phyloP scores from a whole-genome alignment of 495 filamentous ascomycete genomes.

The Amphirosellinia nigrospora region DNA sequence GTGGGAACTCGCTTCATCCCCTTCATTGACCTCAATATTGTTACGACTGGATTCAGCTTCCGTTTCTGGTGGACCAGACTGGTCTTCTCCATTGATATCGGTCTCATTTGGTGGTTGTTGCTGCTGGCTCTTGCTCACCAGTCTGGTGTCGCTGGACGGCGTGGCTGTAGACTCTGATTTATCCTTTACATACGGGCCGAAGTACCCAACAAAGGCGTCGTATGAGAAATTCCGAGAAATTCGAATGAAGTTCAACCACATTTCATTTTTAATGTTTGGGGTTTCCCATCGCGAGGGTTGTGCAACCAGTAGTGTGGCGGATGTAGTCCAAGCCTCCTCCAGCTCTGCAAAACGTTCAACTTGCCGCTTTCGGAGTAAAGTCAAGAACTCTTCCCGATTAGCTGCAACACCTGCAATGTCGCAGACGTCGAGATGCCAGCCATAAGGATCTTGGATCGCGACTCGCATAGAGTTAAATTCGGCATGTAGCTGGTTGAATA shows the following conservation, averaged over 20 bases:
- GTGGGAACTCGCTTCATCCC: too few species aligned
- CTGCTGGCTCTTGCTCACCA: neutral
- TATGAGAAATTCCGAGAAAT: constrained; percentile 15
- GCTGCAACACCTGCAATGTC: neutral
- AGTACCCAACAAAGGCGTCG: constrained; percentile 4
- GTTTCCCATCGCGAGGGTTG: neutral
- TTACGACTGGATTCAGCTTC: too few species aligned
- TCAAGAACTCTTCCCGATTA: neutral
- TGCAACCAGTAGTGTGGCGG: neutral
- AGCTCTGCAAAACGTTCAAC: constrained; percentile 6
- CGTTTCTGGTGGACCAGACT: too few species aligned
- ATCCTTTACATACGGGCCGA: constrained; percentile 11
- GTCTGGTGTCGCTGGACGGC: neutral
- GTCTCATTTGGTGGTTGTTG: neutral
- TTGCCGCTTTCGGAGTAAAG: constrained; percentile 1
- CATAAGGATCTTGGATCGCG: constrained; percentile 15
- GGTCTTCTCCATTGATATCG: too few species aligned
- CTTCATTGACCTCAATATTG: too few species aligned
- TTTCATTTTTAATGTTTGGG: neutral
- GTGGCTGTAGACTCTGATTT: neutral
- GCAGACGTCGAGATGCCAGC: constrained; percentile 16
- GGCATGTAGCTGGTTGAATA: neutral
- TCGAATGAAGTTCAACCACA: neutral
- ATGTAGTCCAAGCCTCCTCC: neutral
- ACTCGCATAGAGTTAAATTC: neutral